These are phyloP conservation scores for Penicillium mononematosum DNA, from an alignment of 495 filamentous ascomycete genomes.

Conservation along the genomic window DNA sequence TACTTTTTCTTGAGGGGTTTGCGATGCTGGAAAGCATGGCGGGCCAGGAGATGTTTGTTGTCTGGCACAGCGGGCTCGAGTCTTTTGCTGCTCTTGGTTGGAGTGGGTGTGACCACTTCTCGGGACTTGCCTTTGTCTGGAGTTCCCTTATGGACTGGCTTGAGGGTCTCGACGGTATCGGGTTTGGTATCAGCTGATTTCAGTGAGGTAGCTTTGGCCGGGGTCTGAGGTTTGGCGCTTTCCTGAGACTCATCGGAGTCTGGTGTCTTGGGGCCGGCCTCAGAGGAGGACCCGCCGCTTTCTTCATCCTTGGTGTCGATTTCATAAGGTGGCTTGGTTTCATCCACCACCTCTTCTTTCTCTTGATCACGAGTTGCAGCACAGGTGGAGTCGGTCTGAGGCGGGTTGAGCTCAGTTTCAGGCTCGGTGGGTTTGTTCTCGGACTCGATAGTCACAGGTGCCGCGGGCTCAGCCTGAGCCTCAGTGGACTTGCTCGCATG, in stretches of 20 bases:
- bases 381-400: neutral
- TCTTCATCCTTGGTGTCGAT: neutral
- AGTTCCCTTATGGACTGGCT: neutral
- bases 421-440: neutral
- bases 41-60: conserved; percentile 18
- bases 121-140: neutral
- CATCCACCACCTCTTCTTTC: neutral
- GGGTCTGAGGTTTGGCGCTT: neutral
- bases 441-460: neutral
- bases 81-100: neutral
- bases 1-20: conserved; percentile 5
- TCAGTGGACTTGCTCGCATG: neutral
- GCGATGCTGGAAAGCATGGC: conserved; percentile 10
- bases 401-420: neutral
- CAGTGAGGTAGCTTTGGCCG: neutral
- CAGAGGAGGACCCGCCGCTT: conserved; percentile 1
- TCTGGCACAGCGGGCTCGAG: conserved; percentile 3
- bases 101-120: neutral
- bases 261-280: neutral
- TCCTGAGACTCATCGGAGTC: neutral
- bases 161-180: neutral
- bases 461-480: neutral
- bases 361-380: neutral
- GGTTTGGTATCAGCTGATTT: neutral
- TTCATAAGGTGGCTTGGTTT: neutral